phyloP scores from a whole-genome alignment of 106 monocot genomes.

The Dendrobium chrysotoxum region DNA sequence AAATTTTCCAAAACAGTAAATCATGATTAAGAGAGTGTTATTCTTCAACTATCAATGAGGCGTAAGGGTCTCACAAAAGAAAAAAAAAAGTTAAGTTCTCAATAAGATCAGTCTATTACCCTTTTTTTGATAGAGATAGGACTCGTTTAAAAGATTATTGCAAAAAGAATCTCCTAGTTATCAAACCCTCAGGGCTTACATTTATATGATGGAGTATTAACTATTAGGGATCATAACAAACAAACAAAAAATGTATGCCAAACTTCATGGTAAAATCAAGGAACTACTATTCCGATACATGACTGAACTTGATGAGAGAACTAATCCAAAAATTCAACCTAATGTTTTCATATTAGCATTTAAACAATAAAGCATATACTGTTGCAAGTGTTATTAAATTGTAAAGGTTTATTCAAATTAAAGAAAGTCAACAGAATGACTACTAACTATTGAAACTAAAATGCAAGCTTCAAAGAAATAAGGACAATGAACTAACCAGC shows the following conservation, averaged over 20 bases:
- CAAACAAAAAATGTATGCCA: background rate
- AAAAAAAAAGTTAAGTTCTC: too few relatives aligned
- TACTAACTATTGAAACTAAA: background rate
- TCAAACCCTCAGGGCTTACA: too few relatives aligned
- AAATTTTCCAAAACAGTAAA: too few relatives aligned
- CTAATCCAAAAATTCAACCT: background rate
- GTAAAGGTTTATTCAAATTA: background rate
- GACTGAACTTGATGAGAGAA: background rate
- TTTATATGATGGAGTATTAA: too few relatives aligned
- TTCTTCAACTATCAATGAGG: too few relatives aligned
- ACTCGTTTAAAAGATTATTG: too few relatives aligned
- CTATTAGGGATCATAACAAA: too few relatives aligned
- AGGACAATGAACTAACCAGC: conserved; percentile 37
- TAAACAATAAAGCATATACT: background rate
- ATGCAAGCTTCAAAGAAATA: background rate
- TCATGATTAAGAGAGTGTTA: too few relatives aligned
- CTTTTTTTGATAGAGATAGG: too few relatives aligned
- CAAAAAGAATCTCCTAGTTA: too few relatives aligned
- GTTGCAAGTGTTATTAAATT: background rate
- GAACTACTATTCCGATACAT: background rate
- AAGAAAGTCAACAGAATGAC: background rate
- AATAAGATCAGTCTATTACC: too few relatives aligned
- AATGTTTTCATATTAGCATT: background rate
- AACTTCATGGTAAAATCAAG: background rate
- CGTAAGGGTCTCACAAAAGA: too few relatives aligned